These are phyloP conservation scores for Terana coerulea DNA, from an alignment of 768 basidiomycete species.

Conservation along the genomic window DNA sequence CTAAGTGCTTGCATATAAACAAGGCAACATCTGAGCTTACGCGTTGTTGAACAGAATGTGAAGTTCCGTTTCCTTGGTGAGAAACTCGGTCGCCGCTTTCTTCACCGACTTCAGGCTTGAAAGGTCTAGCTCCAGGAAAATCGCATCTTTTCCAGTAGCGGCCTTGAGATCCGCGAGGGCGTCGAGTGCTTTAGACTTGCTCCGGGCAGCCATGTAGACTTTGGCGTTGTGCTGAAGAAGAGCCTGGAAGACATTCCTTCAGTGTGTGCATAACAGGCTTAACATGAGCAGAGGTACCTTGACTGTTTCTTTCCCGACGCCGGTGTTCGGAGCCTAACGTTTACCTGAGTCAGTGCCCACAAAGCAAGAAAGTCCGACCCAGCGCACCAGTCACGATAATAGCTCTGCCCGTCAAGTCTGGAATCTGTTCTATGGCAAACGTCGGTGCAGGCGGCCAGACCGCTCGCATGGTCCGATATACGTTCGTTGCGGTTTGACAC, in stretches of 20 bases:
- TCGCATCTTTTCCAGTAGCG: conserved; percentile 25
- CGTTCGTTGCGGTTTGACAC: no score
- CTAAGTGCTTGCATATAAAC: no score
- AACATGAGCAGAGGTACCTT: conserved; percentile 34
- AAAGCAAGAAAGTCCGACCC: no score
- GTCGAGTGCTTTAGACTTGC: conserved; percentile 19
- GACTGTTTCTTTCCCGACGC: conserved; percentile 57
- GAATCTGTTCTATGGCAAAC: no score
- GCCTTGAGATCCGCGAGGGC: conserved; percentile 24
- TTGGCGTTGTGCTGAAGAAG: conserved; percentile 39
- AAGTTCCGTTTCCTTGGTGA: conserved; percentile 18
- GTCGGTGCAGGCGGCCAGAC: no score
- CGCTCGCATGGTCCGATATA: no score
- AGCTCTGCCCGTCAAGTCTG: no score
- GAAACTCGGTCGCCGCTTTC: conserved; percentile 23
- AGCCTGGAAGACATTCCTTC: conserved; percentile 26
- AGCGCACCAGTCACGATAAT: no score
- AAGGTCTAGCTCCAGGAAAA: conserved; percentile 26
- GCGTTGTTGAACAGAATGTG: conserved; percentile 22
- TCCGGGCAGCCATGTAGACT: conserved; percentile 28
- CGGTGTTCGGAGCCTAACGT: no score
- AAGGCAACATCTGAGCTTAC: conserved; percentile 4
- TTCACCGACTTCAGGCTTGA: conserved; percentile 20
- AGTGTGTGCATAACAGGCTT: not conserved
- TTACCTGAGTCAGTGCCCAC: no score